phyloP scores from a whole-genome alignment of 2,329 filamentous ascomycete genomes.

The Aureobasidium sp. region DNA sequence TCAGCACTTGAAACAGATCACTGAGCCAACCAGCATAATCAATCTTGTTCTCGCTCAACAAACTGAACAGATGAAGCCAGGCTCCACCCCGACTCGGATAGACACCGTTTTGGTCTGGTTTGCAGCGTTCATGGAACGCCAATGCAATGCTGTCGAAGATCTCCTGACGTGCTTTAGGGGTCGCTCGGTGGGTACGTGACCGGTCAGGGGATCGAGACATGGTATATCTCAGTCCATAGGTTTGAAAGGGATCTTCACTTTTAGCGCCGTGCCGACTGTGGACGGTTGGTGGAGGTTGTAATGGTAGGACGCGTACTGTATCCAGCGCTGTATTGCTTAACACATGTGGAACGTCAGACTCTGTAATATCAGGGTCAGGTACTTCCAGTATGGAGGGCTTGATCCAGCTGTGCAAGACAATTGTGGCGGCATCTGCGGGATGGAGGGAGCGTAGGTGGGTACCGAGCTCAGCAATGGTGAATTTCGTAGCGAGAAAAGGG shows the following conservation, averaged over 20 bases:
- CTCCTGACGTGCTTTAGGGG: background rate
- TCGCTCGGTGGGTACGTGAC: background rate
- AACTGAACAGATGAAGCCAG: conserved; percentile 2
- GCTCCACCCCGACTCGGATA: background rate
- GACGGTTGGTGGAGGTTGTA: background rate
- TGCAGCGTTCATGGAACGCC: background rate
- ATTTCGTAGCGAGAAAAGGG: background rate
- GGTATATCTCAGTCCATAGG: background rate
- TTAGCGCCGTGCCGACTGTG: background rate
- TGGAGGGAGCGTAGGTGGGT: background rate
- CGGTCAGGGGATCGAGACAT: background rate
- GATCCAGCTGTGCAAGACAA: conserved; percentile 6
- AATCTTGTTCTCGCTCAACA: conserved; percentile 1
- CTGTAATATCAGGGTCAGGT: background rate
- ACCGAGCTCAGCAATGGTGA: background rate
- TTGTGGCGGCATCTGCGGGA: background rate
- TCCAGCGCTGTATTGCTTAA: background rate
- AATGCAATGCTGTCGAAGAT: background rate
- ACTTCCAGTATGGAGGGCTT: conserved; percentile 17
- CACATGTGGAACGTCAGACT: background rate
- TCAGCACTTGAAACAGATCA: conserved; percentile 15
- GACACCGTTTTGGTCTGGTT: background rate
- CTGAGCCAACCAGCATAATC: conserved; percentile 4
- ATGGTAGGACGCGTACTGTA: background rate
- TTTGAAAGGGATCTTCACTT: background rate